phyloP scores from a whole-genome alignment of 495 filamentous ascomycete species.

The Trichocladium antarcticum region DNA sequence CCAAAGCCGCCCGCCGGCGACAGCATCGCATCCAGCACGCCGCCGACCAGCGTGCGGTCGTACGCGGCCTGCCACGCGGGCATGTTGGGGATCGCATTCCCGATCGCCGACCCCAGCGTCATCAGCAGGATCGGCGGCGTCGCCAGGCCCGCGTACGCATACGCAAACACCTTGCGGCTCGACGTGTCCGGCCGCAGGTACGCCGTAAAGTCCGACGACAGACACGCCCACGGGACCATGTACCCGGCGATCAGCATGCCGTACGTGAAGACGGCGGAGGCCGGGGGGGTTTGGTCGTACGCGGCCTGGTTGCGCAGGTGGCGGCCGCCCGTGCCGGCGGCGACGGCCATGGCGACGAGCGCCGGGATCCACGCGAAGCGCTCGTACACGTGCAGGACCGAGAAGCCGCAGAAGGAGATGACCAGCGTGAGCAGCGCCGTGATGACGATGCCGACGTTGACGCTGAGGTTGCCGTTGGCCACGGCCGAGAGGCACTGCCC shows the following conservation, averaged over 20 bases:
- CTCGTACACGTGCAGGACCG: constrained; percentile 48
- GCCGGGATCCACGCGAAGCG: constrained; percentile 50
- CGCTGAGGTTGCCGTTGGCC: constrained; percentile 37
- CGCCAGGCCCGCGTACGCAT: constrained; percentile 38
- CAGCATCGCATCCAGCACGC: constrained; percentile 46
- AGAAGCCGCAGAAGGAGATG: constrained; percentile 50
- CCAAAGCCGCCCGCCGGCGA: constrained; percentile 43
- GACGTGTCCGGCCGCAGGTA: constrained; percentile 39
- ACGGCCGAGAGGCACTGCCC: constrained; percentile 43
- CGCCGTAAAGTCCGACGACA: constrained; percentile 40
- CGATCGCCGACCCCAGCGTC: constrained; percentile 45
- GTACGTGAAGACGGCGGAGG: constrained; percentile 27
- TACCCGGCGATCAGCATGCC: constrained; percentile 38
- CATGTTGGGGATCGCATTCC: constrained; percentile 31
- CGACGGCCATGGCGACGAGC: constrained; percentile 37
- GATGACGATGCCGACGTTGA: constrained; percentile 42
- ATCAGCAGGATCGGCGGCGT: constrained; percentile 42
- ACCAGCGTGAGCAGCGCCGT: constrained; percentile 43
- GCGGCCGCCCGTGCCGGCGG: constrained; percentile 24
- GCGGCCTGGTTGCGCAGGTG: constrained; percentile 16
- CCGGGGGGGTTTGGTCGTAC: constrained; percentile 19
- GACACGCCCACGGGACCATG: constrained; percentile 37
- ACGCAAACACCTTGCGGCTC: constrained; percentile 33
- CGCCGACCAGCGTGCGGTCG: constrained; percentile 37
- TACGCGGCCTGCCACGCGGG: constrained; percentile 39